phyloP scores from a whole-genome alignment of 441 rosid genomes.

The Pelargonium cotyledonis region DNA sequence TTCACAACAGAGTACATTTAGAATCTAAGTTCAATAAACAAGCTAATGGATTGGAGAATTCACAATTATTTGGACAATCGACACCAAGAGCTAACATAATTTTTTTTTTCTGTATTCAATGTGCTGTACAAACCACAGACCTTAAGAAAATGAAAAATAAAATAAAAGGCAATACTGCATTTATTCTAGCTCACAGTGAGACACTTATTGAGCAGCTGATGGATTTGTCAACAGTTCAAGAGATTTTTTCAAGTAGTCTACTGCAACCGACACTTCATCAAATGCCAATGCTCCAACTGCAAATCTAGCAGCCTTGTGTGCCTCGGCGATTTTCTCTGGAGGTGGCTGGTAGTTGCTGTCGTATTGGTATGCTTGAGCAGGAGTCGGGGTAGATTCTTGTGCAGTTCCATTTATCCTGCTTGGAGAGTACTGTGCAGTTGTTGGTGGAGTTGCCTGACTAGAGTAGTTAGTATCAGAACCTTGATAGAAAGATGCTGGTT shows the following conservation, averaged over 20 bases:
- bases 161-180: not conserved
- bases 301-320: constrained; percentile 92
- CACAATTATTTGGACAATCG: no score
- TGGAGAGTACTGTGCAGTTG: constrained; percentile 46
- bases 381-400: constrained; percentile 35
- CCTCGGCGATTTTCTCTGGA: constrained; percentile 80
- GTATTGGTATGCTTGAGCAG: constrained; percentile 46
- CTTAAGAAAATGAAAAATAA: constrained; percentile 3
- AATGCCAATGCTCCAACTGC: constrained; percentile 96
- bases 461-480: constrained; percentile 52
- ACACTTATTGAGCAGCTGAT: constrained; percentile 47
- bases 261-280: constrained; percentile 77
- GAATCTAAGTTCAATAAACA: no score
- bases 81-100: no score
- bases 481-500: constrained; percentile 49
- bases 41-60: no score
- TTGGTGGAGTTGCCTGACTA: constrained; percentile 51
- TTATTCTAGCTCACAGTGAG: not conserved
- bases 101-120: not conserved
- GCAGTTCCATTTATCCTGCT: constrained; percentile 36
- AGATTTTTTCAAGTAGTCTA: constrained; percentile 67
- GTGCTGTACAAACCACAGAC: constrained; percentile 23
- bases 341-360: constrained; percentile 75
- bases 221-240: constrained; percentile 91
- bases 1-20: no score